Percentiles rank a stretch among this genome's conserved stretches.
Evolutionary conservation across 2,329 filamentous ascomycete genomes (phyloP).

Genomic region (Phoma sp.): DNA sequence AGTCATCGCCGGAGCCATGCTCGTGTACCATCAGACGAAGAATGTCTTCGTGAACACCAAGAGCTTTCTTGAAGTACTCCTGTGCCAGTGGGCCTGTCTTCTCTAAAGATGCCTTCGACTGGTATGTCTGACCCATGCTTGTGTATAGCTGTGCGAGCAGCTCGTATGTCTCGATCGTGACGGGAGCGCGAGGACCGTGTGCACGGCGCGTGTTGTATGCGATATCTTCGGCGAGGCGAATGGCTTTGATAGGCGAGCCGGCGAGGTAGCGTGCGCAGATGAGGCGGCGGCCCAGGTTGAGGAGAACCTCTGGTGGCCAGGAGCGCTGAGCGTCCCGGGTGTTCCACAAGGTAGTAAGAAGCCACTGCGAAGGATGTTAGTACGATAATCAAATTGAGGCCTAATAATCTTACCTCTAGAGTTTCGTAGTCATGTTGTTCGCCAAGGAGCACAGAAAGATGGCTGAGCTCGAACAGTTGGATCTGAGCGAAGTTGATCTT

Average conservation of each 20-base stretch:
- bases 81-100: conserved; percentile 44
- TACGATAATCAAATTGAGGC: background rate
- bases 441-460: conserved; percentile 51
- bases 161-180: conserved; percentile 58
- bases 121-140: conserved; percentile 46
- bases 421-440: conserved; percentile 54
- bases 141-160: conserved; percentile 59
- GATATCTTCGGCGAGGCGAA: conserved; percentile 58
- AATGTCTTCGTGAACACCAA: conserved; percentile 40
- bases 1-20: conserved; percentile 30
- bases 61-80: conserved; percentile 50
- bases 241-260: conserved; percentile 50
- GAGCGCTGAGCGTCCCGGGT: conserved; percentile 42
- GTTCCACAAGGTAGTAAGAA: conserved; percentile 47
- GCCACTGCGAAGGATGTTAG: conserved; percentile 27
- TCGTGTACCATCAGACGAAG: conserved; percentile 41
- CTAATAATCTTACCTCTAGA: conserved; percentile 36
- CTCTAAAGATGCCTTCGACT: conserved; percentile 44
- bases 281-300: conserved; percentile 60
- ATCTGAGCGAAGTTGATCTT: conserved; percentile 54
- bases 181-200: conserved; percentile 55
- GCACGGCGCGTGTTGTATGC: conserved; percentile 62
- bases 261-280: conserved; percentile 60
- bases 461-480: conserved; percentile 50
- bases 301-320: conserved; percentile 50